A percentile compares a stretch with the other conserved stretches of the same genome.
Conservation (phyloP, 2,329 filamentous ascomycete species). For the Colletotrichum melonis region DNA sequence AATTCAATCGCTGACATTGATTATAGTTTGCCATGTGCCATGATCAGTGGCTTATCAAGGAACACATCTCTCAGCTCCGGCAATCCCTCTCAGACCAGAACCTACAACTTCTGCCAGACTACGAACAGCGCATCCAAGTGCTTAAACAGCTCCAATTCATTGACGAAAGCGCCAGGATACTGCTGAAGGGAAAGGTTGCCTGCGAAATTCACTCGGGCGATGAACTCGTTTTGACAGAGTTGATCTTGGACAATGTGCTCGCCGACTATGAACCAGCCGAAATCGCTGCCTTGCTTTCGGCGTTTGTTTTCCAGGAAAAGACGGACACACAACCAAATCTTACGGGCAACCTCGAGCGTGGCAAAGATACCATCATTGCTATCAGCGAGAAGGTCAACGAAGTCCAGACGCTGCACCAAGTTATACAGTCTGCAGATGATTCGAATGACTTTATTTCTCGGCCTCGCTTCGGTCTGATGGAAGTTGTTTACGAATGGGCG, state of each 20-base stretch:
- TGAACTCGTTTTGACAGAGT: constrained; percentile 93
- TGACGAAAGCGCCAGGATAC: constrained; percentile 86
- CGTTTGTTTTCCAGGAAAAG: constrained; percentile 98
- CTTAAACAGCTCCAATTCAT: constrained; percentile 93
- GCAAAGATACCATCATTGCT: constrained; percentile 85
- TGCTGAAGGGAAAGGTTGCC: constrained; percentile 97
- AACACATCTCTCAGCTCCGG: constrained; percentile 89
- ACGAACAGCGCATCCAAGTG: constrained; percentile 93
- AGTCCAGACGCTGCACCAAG: constrained; percentile 89
- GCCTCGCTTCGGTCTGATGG: constrained; percentile 91
- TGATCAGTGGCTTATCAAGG: constrained; percentile 95
- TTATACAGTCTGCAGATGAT: constrained; percentile 90
- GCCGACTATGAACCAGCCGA: constrained; percentile 96
- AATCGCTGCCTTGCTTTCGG: constrained; percentile 91
- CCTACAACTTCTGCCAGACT: constrained; percentile 93
- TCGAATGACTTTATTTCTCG: constrained; percentile 90
- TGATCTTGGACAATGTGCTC: constrained; percentile 96
- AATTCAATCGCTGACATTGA: constrained; percentile 46
- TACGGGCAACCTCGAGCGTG: constrained; percentile 83
- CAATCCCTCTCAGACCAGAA: constrained; percentile 96
- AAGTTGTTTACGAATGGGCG: constrained; percentile 99
- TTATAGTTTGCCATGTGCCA: constrained; percentile 92
- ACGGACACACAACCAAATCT: constrained; percentile 84
- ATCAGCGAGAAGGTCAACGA: constrained; percentile 94
- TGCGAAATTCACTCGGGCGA: constrained; percentile 98